These are phyloP conservation scores for Sarocladium kiliense DNA, from an alignment of 2,329 filamentous ascomycete genomes.

Conservation along the genomic window DNA sequence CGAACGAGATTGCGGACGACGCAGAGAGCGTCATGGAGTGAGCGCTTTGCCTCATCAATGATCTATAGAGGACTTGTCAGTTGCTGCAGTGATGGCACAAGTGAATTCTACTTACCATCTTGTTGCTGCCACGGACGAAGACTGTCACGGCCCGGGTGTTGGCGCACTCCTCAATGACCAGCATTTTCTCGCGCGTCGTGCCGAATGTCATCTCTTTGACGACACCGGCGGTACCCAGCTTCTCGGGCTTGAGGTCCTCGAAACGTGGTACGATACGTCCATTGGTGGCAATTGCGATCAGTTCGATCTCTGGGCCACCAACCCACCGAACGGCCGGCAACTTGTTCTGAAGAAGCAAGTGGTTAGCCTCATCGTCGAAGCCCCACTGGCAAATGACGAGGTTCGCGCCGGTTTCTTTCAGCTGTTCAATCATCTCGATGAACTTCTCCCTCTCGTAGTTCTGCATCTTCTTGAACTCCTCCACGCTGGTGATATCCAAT, in stretches of 20 bases:
- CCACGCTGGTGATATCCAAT: slow-evolving; percentile 92
- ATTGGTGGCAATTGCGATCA: slow-evolving; percentile 98
- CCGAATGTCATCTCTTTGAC: slow-evolving; percentile 96
- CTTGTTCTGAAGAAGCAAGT: slow-evolving; percentile 91
- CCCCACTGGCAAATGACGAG: slow-evolving; percentile 99
- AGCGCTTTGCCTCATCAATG: slow-evolving; percentile 97
- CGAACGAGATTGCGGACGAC: slow-evolving; percentile 94
- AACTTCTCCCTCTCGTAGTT: slow-evolving; percentile 96
- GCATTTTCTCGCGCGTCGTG: slow-evolving; percentile 98
- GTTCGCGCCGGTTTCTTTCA: slow-evolving; percentile 96
- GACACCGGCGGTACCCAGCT: slow-evolving; percentile 83
- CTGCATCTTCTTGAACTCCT: slow-evolving; percentile 98
- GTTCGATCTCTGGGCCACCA: slow-evolving; percentile 93
- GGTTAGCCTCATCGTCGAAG: slow-evolving; percentile 98
- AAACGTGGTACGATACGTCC: slow-evolving; percentile 96
- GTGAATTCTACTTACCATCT: slow-evolving; percentile 68
- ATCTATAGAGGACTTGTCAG: slow-evolving; percentile 54
- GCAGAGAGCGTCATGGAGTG: slow-evolving; percentile 93
- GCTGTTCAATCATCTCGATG: slow-evolving; percentile 95
- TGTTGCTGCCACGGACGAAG: slow-evolving; percentile 96
- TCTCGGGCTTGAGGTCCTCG: slow-evolving; percentile 85
- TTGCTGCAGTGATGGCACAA: too few relatives aligned
- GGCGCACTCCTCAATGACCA: slow-evolving; percentile 98
- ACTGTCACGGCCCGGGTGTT: slow-evolving; percentile 95
- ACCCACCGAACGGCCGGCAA: slow-evolving; percentile 97